phyloP scores from a whole-genome alignment of 208 protist species.

The Crithidia fasciculata region DNA sequence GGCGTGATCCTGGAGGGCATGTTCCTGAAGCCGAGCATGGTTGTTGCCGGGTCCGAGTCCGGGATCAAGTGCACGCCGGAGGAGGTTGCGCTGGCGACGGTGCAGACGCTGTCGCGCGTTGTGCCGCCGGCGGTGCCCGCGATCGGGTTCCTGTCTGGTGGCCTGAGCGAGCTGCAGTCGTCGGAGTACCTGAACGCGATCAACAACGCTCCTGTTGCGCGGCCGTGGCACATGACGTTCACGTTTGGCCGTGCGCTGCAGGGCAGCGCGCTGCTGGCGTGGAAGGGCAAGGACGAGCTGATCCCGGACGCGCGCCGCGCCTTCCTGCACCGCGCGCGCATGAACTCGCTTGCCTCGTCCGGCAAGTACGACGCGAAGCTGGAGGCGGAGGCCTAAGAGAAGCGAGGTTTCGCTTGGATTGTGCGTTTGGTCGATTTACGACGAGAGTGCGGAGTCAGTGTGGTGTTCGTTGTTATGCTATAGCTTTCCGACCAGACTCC shows the following conservation, averaged over 20 bases:
- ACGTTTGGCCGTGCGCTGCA: slow-evolving; percentile 97
- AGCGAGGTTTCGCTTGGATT: too few species aligned
- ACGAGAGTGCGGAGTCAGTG: too few species aligned
- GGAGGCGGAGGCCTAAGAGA: slow-evolving; percentile 27
- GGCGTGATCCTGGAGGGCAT: slow-evolving; percentile 95
- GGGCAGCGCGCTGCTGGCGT: slow-evolving; percentile 89
- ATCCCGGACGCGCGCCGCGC: slow-evolving; percentile 81
- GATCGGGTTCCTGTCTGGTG: slow-evolving; percentile 96
- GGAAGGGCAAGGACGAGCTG: slow-evolving; percentile 86
- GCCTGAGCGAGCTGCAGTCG: slow-evolving; percentile 95
- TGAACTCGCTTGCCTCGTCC: slow-evolving; percentile 67
- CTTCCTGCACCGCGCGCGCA: slow-evolving; percentile 77
- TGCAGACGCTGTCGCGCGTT: slow-evolving; percentile 90
- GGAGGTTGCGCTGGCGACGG: slow-evolving; percentile 89
- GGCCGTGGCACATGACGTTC: slow-evolving; percentile 94
- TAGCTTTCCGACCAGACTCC: too few species aligned
- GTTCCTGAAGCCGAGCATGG: slow-evolving; percentile 98
- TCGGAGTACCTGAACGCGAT: slow-evolving; percentile 97
- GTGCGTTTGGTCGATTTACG: too few species aligned
- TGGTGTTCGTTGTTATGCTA: too few species aligned
- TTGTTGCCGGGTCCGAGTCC: slow-evolving; percentile 89
- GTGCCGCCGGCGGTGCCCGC: slow-evolving; percentile 95
- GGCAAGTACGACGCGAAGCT: slow-evolving; percentile 66
- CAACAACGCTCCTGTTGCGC: slow-evolving; percentile 64
- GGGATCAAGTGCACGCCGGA: slow-evolving; percentile 67